These are phyloP conservation scores for Aureobasidium sp. DNA, from an alignment of 2,329 filamentous ascomycete genomes.

Conservation along the genomic window DNA sequence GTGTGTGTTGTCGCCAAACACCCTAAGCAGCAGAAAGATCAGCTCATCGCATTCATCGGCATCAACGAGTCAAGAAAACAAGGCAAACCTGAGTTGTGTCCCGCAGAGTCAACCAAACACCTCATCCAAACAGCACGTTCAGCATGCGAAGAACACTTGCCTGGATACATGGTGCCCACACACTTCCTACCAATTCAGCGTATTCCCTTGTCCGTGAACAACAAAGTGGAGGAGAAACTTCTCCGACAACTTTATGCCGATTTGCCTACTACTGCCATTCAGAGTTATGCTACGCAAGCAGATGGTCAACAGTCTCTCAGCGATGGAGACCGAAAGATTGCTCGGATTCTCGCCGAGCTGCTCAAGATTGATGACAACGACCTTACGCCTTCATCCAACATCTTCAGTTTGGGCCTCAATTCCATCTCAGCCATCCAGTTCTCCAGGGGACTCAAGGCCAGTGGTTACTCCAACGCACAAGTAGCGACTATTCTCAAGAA, in stretches of 20 bases:
- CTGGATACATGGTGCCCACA: constrained; percentile 85
- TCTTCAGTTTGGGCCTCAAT: constrained; percentile 82
- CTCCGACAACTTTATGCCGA: constrained; percentile 58
- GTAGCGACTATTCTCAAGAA: constrained; percentile 60
- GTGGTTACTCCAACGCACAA: constrained; percentile 52
- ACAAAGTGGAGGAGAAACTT: constrained; percentile 72
- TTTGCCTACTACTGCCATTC: constrained; percentile 52
- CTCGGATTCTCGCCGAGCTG: constrained; percentile 46
- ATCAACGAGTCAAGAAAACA: constrained; percentile 15
- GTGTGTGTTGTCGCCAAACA: constrained; percentile 70
- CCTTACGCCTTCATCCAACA: constrained; percentile 51
- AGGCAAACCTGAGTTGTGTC: constrained; percentile 8
- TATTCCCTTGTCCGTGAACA: constrained; percentile 78
- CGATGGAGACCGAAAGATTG: constrained; percentile 40
- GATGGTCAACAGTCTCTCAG: constrained; percentile 21
- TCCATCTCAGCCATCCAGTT: constrained; percentile 76
- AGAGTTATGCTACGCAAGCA: constrained; percentile 30
- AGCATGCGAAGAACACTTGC: constrained; percentile 61
- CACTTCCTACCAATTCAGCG: constrained; percentile 63
- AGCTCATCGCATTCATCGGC: constrained; percentile 67
- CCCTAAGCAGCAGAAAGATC: constrained; percentile 63
- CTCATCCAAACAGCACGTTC: constrained; percentile 43
- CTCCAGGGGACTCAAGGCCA: constrained; percentile 52
- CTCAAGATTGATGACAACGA: constrained; percentile 35
- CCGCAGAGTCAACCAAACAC: constrained; percentile 8